Conservation (phyloP, 2,329 filamentous ascomycete species). For the Talaromyces rugulosus region DNA sequence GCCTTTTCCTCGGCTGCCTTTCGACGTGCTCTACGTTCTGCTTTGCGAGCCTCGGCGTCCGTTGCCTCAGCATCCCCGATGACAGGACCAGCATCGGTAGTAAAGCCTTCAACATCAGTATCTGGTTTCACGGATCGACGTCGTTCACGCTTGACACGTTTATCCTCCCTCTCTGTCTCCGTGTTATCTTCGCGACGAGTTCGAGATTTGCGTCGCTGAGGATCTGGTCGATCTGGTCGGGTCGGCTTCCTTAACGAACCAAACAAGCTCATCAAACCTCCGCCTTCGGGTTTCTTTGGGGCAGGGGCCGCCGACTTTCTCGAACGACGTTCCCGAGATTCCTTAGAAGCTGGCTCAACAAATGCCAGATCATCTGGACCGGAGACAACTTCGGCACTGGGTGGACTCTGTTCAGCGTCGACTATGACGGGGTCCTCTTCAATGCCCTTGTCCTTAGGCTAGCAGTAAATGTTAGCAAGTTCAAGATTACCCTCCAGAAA, state of each 20-base stretch:
- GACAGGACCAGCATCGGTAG: slow-evolving; percentile 39
- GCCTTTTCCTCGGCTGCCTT: slow-evolving; percentile 31
- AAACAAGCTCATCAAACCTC: slow-evolving; percentile 61
- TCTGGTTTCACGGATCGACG: slow-evolving; percentile 43
- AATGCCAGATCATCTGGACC: slow-evolving; percentile 50
- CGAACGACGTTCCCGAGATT: slow-evolving; percentile 46
- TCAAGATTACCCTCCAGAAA: background rate
- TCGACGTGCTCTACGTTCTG: slow-evolving; percentile 56
- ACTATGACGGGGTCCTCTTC: slow-evolving; percentile 54
- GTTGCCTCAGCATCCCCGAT: slow-evolving; percentile 35
- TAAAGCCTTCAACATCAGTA: slow-evolving; percentile 46
- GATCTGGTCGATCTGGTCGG: slow-evolving; percentile 21
- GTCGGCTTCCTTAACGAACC: slow-evolving; percentile 40
- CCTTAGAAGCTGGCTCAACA: slow-evolving; percentile 44
- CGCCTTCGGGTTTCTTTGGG: slow-evolving; percentile 55
- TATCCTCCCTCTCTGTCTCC: slow-evolving; percentile 33
- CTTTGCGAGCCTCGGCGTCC: slow-evolving; percentile 57
- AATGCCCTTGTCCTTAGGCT: slow-evolving; percentile 6
- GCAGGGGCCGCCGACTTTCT: slow-evolving; percentile 53
- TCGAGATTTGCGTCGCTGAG: slow-evolving; percentile 34
- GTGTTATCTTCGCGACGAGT: slow-evolving; percentile 34
- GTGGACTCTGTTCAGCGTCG: slow-evolving; percentile 45
- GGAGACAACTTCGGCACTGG: slow-evolving; percentile 40
- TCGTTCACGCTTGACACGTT: slow-evolving; percentile 31
- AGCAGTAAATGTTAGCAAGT: background rate